These are phyloP conservation scores for Gastrolobium bilobum DNA, from an alignment of 306 rosid species.

Conservation along the genomic window DNA sequence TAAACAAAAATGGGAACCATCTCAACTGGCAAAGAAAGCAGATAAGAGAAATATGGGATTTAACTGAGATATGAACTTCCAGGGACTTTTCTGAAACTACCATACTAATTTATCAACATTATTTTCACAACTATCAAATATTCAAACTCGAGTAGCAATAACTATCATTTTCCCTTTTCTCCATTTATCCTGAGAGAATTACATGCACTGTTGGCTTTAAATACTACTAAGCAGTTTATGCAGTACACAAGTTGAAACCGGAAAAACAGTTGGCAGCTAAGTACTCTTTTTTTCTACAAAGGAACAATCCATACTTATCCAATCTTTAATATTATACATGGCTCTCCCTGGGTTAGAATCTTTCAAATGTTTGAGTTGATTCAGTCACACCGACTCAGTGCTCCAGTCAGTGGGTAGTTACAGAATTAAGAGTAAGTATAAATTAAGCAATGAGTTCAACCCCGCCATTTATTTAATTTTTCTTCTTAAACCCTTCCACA, in stretches of 20 bases:
- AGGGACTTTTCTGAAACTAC: neutral
- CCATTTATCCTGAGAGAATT: neutral
- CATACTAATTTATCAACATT: slow-evolving; percentile 3
- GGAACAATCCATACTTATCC: neutral
- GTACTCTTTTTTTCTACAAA: neutral
- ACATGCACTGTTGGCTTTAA: neutral
- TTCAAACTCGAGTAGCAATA: slow-evolving; percentile 14
- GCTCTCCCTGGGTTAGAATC: neutral
- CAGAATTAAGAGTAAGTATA: neutral
- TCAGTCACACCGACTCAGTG: neutral
- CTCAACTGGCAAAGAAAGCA: neutral
- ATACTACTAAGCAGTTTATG: neutral
- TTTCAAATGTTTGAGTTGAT: neutral
- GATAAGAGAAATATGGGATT: neutral
- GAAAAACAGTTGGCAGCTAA: neutral
- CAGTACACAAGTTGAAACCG: neutral
- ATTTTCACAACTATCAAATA: neutral
- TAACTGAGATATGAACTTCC: neutral
- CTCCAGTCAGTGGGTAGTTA: neutral
- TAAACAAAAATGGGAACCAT: slow-evolving; percentile 1
- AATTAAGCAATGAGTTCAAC: neutral
- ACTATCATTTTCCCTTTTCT: neutral
- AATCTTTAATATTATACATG: neutral
- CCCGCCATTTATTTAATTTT: neutral
- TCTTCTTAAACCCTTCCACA: neutral